Base-by-base conservation (phyloP, 2,329 filamentous ascomycete genomes). In the Arthrobotrys conoides region DNA sequence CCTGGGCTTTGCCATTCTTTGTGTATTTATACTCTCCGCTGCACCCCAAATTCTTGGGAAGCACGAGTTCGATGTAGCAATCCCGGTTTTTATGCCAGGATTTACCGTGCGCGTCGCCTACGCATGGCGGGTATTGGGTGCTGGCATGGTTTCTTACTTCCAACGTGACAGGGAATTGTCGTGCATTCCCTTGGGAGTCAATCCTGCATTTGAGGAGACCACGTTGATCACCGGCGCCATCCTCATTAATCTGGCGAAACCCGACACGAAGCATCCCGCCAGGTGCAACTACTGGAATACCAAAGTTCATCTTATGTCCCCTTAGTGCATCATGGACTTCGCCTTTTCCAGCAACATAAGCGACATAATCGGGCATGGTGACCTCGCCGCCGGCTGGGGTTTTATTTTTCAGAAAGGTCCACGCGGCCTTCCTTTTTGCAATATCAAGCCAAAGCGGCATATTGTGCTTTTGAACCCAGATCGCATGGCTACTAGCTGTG, bases 241-340 rank as follows among this genome's bases (percentile, higher is more conserved):
- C 49, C 12, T 16, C 3, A 55, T 55, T 55, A 14, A 55, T 9
- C 49, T 55, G 49, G 24, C 2, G 9, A n/a, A 33, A 55, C 49
- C 24, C 22, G 49, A 55, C 24, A n/a, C 14, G 22, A 2, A 55
- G 10, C 12, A 4, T 55, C 24, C 5, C 10, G 24, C 49, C 49
- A 5, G 49, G 24, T 9, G 2, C 16, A 33, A 55, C 16, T 33
- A 3, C 9, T n/a, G 49, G 49, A 55, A 55, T 55, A 55, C 49
- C 49, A 55, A 55, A 55, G 22, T 30, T 55, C 49, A 30, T 9
- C n/a, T n/a, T n/a, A n/a, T n/a, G n/a, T n/a, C n/a, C n/a, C n/a
- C n/a, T n/a, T n/a, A n/a, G n/a, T n/a, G n/a, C n/a, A n/a, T n/a
- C n/a, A n/a, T n/a, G n/a, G n/a, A n/a, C n/a, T n/a, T n/a, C n/a